These are phyloP conservation scores for Pseudogymnoascus destructans DNA, from an alignment of 2,329 filamentous ascomycete genomes.

Conservation along the genomic window DNA sequence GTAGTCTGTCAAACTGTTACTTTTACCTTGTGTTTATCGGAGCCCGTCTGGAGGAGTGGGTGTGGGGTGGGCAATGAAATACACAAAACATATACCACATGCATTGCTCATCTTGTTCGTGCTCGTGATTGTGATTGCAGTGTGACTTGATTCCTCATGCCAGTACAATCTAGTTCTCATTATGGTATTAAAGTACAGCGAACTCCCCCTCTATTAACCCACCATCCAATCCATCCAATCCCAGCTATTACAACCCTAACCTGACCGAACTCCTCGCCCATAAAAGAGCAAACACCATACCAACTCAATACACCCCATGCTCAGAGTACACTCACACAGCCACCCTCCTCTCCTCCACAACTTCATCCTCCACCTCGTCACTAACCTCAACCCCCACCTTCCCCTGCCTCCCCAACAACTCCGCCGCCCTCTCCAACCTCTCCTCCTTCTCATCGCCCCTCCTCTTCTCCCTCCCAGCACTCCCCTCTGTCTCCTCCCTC, in stretches of 20 bases:
- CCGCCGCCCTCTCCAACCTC: conserved; percentile 31
- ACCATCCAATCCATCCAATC: not conserved
- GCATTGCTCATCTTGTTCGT: not conserved
- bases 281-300: not conserved
- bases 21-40: conserved; percentile 12
- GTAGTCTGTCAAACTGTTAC: conserved; percentile 16
- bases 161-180: not conserved
- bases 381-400: not conserved
- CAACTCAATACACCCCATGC: not conserved
- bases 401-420: conserved; percentile 24
- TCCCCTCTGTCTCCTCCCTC: conserved; percentile 21
- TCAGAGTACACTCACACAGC: not conserved
- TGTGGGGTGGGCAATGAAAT: not conserved
- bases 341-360: not conserved
- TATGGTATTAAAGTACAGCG: not conserved
- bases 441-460: not conserved
- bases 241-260: not conserved
- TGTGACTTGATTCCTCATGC: not conserved
- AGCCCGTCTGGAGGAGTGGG: conserved; percentile 14
- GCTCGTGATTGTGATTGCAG: not conserved
- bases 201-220: not conserved
- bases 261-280: not conserved
- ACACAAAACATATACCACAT: conserved; percentile 19
- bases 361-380: not conserved
- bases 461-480: conserved; percentile 25